Evolutionary conservation across 192 early-diverging fungal species (phyloP).

Genomic region (Gryganskiella cystojenkinii): DNA sequence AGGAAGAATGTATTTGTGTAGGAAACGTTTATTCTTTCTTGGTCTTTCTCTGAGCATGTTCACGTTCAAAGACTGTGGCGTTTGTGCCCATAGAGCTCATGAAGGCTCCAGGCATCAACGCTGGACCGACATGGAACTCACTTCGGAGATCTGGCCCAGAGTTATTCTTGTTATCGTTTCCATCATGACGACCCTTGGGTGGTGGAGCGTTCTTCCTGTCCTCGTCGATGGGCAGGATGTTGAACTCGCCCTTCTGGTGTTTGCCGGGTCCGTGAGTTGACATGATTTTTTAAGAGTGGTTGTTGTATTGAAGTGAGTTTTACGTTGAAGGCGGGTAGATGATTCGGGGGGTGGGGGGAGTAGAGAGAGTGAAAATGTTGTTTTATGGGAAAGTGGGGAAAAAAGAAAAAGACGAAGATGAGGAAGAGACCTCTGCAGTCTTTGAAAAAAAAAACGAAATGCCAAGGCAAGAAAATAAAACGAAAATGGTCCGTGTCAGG

Average conservation of each 20-base stretch:
- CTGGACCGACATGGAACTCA: slow-evolving; percentile 37
- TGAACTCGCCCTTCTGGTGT: slow-evolving; percentile 41
- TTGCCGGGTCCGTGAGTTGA: slow-evolving; percentile 14
- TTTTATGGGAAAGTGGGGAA: no score
- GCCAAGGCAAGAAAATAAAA: no score
- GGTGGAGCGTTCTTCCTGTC: slow-evolving; percentile 45
- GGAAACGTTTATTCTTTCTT: slow-evolving; percentile 31
- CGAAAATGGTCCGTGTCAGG: no score
- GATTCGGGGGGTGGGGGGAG: no score
- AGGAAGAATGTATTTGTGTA: no score
- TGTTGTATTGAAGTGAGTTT: neutral
- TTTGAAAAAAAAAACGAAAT: no score
- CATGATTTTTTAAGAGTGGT: neutral
- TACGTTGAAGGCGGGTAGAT: no score
- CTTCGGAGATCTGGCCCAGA: slow-evolving; percentile 13
- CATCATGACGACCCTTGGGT: slow-evolving; percentile 20
- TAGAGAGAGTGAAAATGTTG: no score
- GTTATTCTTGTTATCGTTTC: neutral
- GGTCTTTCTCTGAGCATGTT: neutral
- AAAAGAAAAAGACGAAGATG: no score
- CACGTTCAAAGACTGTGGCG: slow-evolving; percentile 40
- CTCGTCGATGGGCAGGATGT: slow-evolving; percentile 49
- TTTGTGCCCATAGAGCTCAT: slow-evolving; percentile 47
- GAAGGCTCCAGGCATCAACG: slow-evolving; percentile 41
- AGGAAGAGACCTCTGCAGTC: no score